Conservation (phyloP, 306 rosid species). For the Cucurbita moschata region DNA sequence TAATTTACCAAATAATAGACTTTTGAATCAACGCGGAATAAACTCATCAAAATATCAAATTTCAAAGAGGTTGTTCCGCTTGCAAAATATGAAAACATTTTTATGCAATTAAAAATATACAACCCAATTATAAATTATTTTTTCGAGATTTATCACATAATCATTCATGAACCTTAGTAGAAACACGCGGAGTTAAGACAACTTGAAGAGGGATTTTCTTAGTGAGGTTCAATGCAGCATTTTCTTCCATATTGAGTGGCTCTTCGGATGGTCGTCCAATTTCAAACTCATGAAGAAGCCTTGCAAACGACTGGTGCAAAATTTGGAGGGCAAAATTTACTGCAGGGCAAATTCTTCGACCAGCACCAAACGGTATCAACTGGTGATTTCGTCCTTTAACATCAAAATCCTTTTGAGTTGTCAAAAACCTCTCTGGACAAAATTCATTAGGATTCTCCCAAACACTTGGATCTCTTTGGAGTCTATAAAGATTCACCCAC, state of each 20-base stretch:
- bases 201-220: not conserved
- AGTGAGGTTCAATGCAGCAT: not conserved
- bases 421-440: slow-evolving; percentile 26
- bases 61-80: too few species aligned
- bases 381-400: slow-evolving; percentile 16
- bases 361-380: slow-evolving; percentile 26
- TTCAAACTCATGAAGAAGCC: not conserved
- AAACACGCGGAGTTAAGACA: not conserved
- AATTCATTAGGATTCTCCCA: slow-evolving; percentile 18
- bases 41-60: too few species aligned
- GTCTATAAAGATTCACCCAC: not conserved
- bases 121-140: too few species aligned
- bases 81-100: too few species aligned
- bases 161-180: not conserved
- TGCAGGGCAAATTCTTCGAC: slow-evolving; percentile 29
- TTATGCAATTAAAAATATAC: too few species aligned
- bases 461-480: slow-evolving; percentile 15
- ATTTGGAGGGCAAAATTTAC: slow-evolving; percentile 6
- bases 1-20: too few species aligned
- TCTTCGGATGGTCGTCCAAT: too few species aligned
- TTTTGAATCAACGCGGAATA: too few species aligned
- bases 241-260: not conserved
- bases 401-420: slow-evolving; percentile 10
- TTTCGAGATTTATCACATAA: too few species aligned
- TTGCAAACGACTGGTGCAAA: slow-evolving; percentile 8